Percentiles rank a stretch among this genome's conserved stretches.
phyloP scores from a whole-genome alignment of 2,329 filamentous ascomycete genomes.

The Neobulgaria alba region DNA sequence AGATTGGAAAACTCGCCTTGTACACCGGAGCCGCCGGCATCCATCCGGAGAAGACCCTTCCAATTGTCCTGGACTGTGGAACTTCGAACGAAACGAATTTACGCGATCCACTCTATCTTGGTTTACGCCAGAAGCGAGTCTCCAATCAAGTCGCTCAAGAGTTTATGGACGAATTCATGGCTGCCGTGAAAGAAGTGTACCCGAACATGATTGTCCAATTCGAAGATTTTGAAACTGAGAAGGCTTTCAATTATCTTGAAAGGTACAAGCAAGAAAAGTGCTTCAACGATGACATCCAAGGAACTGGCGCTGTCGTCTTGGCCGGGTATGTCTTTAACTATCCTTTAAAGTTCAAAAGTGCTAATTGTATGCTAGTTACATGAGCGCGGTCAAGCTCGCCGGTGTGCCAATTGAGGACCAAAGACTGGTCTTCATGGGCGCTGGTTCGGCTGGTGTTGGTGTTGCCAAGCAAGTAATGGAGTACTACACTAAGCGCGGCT shows the following conservation, averaged over 20 bases:
- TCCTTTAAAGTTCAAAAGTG: too few species aligned
- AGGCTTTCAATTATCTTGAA: conserved; percentile 86
- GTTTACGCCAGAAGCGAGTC: conserved; percentile 75
- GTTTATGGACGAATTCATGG: conserved; percentile 98
- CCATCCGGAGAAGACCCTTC: conserved; percentile 74
- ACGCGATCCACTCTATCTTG: conserved; percentile 74
- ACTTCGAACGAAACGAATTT: conserved; percentile 60
- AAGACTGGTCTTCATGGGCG: conserved; percentile 90
- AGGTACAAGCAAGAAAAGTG: conserved; percentile 88
- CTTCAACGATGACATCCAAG: conserved; percentile 99
- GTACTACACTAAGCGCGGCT: conserved; percentile 87
- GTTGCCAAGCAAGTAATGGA: conserved; percentile 97
- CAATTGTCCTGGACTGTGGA: conserved; percentile 59
- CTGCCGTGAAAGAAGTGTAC: conserved; percentile 67
- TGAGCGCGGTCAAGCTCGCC: conserved; percentile 71
- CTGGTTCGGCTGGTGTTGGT: conserved; percentile 90
- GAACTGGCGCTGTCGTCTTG: conserved; percentile 89
- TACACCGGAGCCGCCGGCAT: conserved; percentile 96
- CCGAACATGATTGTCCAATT: conserved; percentile 73
- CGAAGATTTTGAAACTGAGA: conserved; percentile 90
- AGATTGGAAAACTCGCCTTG: conserved; percentile 86
- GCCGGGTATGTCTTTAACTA: conserved; percentile 67
- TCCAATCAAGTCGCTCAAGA: conserved; percentile 70
- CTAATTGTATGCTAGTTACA: conserved; percentile 48
- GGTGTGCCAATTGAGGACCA: conserved; percentile 82